Percentiles rank a stretch among this genome's conserved stretches.
phyloP scores from a whole-genome alignment of 2,329 filamentous ascomycete species.

The Lachnellula subtilissima region DNA sequence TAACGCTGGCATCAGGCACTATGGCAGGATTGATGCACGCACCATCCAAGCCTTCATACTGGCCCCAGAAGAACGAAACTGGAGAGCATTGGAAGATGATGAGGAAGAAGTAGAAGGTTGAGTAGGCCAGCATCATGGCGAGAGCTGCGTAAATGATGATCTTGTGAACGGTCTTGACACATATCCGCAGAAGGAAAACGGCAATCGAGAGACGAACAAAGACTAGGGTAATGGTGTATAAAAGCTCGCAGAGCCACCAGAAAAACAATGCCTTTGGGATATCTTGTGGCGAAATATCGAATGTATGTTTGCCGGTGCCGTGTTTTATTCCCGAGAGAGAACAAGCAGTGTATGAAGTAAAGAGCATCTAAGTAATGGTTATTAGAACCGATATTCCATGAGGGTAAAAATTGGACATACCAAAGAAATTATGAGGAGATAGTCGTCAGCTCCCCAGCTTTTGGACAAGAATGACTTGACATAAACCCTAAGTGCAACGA shows the following conservation, averaged over 20 bases:
- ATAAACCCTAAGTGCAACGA: conserved; percentile 21
- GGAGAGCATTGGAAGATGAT: conserved; percentile 50
- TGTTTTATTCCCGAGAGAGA: conserved; percentile 15
- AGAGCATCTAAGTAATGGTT: conserved; percentile 12
- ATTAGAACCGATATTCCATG: neutral
- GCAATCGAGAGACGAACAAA: conserved; percentile 41
- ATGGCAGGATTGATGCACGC: conserved; percentile 38
- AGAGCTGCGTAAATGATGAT: conserved; percentile 44
- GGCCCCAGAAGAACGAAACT: conserved; percentile 46
- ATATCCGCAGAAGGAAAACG: conserved; percentile 49
- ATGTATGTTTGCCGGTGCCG: conserved; percentile 19
- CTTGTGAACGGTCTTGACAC: conserved; percentile 40
- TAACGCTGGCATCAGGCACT: conserved; percentile 48
- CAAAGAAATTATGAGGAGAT: conserved; percentile 17
- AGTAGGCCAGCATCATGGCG: conserved; percentile 39
- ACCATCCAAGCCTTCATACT: conserved; percentile 20
- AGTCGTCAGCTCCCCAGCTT: conserved; percentile 24
- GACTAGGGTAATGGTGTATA: conserved; percentile 45
- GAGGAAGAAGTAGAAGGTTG: conserved; percentile 46
- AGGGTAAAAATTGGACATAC: conserved; percentile 8
- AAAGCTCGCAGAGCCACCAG: conserved; percentile 54
- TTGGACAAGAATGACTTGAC: conserved; percentile 22
- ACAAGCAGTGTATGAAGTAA: conserved; percentile 14
- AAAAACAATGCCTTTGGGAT: conserved; percentile 17
- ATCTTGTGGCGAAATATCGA: conserved; percentile 11